Evolutionary conservation across 164 flowering plant genomes (phyloP).

Genomic region (Umbellularia californica): DNA sequence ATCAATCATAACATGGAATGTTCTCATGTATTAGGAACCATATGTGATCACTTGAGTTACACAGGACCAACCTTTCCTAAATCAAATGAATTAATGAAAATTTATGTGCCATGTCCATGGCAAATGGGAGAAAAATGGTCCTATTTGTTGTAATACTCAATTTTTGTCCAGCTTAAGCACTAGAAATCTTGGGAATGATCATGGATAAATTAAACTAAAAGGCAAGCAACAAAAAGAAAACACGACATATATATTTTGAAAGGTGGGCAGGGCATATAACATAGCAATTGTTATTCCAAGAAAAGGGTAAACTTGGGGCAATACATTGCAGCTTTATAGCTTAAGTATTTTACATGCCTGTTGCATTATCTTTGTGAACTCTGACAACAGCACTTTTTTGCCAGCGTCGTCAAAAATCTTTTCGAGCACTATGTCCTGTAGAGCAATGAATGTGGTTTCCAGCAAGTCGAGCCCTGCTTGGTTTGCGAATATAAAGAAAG

Average conservation of each 20-base stretch:
- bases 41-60: too few relatives aligned
- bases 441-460: constrained; percentile 70
- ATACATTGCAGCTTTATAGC: neutral
- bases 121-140: neutral
- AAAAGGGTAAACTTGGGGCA: neutral
- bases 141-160: neutral
- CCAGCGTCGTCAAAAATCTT: constrained; percentile 67
- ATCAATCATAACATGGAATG: neutral
- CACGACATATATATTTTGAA: neutral
- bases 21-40: constrained; percentile 5
- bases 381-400: constrained; percentile 45
- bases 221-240: too few relatives aligned
- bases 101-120: neutral
- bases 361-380: constrained; percentile 61
- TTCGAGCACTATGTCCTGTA: constrained; percentile 69
- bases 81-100: too few relatives aligned
- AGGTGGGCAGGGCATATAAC: neutral
- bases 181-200: too few relatives aligned
- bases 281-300: neutral
- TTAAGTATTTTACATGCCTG: constrained; percentile 32
- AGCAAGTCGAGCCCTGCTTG: constrained; percentile 91
- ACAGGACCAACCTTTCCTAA: neutral
- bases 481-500: constrained; percentile 75
- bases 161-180: too few relatives aligned
- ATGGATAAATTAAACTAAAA: too few relatives aligned